Conservation (phyloP, 2,329 filamentous ascomycete species). For the Fusarium citri region DNA sequence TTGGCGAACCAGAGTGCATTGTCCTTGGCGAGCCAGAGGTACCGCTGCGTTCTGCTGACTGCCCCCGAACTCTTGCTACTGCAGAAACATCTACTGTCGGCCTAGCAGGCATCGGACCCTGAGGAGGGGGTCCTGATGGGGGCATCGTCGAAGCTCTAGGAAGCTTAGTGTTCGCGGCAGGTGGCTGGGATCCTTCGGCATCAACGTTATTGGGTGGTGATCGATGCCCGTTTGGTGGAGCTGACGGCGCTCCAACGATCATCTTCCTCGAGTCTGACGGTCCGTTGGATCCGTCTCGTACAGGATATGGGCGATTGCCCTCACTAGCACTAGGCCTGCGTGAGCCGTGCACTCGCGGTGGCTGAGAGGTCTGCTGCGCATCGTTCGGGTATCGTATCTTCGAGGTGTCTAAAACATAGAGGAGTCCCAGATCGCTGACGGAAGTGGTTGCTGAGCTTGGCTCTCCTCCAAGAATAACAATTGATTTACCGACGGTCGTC, state of each 20-base stretch:
- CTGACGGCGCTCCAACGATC: slow-evolving; percentile 47
- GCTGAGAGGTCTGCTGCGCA: slow-evolving; percentile 52
- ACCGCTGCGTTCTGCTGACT: slow-evolving; percentile 61
- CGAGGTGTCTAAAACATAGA: slow-evolving; percentile 91
- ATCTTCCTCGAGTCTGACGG: slow-evolving; percentile 63
- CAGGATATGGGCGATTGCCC: slow-evolving; percentile 53
- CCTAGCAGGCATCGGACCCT: slow-evolving; percentile 63
- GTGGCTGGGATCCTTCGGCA: slow-evolving; percentile 49
- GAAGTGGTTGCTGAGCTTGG: slow-evolving; percentile 87
- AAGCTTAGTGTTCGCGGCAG: slow-evolving; percentile 53
- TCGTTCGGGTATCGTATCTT: slow-evolving; percentile 98
- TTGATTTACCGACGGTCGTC: slow-evolving; percentile 92
- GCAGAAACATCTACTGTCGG: slow-evolving; percentile 57
- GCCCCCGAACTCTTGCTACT: slow-evolving; percentile 59
- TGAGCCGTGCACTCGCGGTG: slow-evolving; percentile 51
- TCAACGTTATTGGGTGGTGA: slow-evolving; percentile 56
- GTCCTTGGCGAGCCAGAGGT: slow-evolving; percentile 53
- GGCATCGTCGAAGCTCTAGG: slow-evolving; percentile 47
- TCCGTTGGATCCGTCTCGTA: slow-evolving; percentile 65
- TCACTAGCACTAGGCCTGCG: slow-evolving; percentile 59
- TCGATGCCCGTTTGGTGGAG: slow-evolving; percentile 57
- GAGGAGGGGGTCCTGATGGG: slow-evolving; percentile 65
- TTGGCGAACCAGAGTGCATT: slow-evolving; percentile 55
- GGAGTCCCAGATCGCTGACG: slow-evolving; percentile 84
- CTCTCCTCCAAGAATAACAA: slow-evolving; percentile 93